Percentiles rank a stretch among this genome's conserved stretches.
These are phyloP conservation scores for Acer negundo DNA, from an alignment of 345 rosid species.

Conservation along the genomic window DNA sequence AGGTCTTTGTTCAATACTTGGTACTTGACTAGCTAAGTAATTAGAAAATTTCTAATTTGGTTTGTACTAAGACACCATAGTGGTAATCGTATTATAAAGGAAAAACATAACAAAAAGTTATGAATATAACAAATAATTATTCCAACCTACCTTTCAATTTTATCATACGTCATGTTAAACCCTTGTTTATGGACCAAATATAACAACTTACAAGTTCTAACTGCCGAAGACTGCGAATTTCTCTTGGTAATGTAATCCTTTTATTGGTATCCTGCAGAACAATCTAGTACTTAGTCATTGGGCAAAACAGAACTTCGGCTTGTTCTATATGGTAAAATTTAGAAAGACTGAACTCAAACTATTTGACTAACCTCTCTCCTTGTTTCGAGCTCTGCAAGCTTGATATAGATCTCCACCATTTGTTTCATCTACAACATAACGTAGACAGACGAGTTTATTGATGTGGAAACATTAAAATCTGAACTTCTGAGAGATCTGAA, in stretches of 20 bases:
- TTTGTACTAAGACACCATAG: not conserved
- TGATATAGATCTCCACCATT: conserved; percentile 94
- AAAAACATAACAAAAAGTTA: not conserved
- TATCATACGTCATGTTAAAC: not conserved
- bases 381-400: conserved; percentile 95
- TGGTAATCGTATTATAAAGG: not conserved
- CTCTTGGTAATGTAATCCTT: conserved; percentile 74
- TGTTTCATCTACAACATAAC: conserved; percentile 71
- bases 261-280: conserved; percentile 68
- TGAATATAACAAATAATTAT: not conserved
- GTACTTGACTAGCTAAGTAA: not conserved
- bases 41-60: not conserved
- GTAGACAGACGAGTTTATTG: not conserved
- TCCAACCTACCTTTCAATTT: not conserved
- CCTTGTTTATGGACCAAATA: not conserved
- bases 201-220: conserved; percentile 75
- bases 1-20: not conserved
- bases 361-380: conserved; percentile 77
- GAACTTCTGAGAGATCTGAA: conserved; percentile 2
- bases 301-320: conserved; percentile 6
- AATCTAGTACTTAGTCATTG: conserved; percentile 21
- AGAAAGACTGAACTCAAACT: conserved; percentile 9
- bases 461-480: not conserved
- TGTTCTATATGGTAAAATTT: conserved; percentile 4
- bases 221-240: conserved; percentile 76